phyloP scores from a whole-genome alignment of 2,329 filamentous ascomycete genomes.

The Apiospora hydei region DNA sequence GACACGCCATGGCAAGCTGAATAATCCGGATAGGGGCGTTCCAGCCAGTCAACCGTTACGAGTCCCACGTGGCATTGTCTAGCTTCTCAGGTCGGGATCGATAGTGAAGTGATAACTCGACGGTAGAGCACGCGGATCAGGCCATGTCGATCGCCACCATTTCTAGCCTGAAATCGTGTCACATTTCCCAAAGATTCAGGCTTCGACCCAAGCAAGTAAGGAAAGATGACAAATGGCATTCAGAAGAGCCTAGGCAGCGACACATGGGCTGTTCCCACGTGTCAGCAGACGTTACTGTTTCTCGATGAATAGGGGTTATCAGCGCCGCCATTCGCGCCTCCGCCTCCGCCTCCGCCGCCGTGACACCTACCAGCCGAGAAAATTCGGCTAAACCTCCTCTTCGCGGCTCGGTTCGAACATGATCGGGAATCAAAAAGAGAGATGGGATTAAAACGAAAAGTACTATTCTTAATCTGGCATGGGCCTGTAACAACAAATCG shows the following conservation, averaged over 20 bases:
- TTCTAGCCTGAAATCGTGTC: neutral
- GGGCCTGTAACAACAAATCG: neutral
- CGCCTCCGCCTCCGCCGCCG: neutral
- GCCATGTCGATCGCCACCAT: conserved; percentile 4
- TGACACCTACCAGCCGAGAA: neutral
- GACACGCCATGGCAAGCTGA: neutral
- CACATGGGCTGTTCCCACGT: neutral
- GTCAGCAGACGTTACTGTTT: neutral
- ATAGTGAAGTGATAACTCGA: neutral
- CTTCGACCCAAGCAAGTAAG: neutral
- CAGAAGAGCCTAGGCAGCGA: neutral
- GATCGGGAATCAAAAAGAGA: neutral
- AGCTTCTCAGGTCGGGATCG: neutral
- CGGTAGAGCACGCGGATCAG: neutral
- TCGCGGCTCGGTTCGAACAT: neutral
- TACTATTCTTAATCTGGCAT: too few species aligned
- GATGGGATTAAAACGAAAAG: too few species aligned
- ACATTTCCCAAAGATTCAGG: neutral
- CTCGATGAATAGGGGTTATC: neutral
- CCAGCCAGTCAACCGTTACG: neutral
- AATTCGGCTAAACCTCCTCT: neutral
- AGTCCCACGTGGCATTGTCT: conserved; percentile 2
- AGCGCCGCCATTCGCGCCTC: neutral
- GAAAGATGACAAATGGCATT: neutral
- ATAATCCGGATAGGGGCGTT: neutral